These are phyloP conservation scores for Polymyxa betae DNA, from an alignment of 208 protist genomes.

Conservation along the genomic window DNA sequence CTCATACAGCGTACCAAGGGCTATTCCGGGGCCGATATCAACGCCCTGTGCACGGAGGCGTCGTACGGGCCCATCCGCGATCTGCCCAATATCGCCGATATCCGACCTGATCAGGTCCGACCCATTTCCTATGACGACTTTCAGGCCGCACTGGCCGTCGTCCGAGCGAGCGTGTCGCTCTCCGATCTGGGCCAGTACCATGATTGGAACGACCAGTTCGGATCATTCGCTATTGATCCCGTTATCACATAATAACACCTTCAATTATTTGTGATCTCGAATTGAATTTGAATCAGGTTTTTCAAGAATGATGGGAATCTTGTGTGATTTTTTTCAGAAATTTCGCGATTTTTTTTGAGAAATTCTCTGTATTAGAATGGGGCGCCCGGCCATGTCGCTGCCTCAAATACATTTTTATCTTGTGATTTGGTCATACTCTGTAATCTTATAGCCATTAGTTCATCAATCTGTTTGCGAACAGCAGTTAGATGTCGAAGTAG, in stretches of 20 bases:
- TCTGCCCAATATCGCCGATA: slow-evolving; percentile 40
- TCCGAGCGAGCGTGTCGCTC: not conserved
- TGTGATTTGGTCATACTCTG: not conserved
- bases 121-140: slow-evolving; percentile 25
- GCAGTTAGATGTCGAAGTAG: not conserved
- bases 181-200: slow-evolving; percentile 18
- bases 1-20: slow-evolving; percentile 63
- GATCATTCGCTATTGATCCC: slow-evolving; percentile 29
- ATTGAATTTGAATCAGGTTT: not conserved
- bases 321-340: no score
- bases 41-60: slow-evolving; percentile 77
- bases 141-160: not conserved
- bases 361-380: no score
- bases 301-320: not conserved
- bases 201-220: slow-evolving; percentile 38
- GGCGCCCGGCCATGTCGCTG: not conserved
- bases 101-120: slow-evolving; percentile 13
- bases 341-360: no score
- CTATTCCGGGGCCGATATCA: slow-evolving; percentile 79
- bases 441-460: not conserved
- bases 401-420: not conserved
- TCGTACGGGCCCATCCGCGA: slow-evolving; percentile 78
- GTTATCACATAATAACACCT: not conserved
- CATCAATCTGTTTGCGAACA: not conserved
- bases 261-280: not conserved